phyloP scores from a whole-genome alignment of 352 stramenopile species.

The Pythium monospermum region DNA sequence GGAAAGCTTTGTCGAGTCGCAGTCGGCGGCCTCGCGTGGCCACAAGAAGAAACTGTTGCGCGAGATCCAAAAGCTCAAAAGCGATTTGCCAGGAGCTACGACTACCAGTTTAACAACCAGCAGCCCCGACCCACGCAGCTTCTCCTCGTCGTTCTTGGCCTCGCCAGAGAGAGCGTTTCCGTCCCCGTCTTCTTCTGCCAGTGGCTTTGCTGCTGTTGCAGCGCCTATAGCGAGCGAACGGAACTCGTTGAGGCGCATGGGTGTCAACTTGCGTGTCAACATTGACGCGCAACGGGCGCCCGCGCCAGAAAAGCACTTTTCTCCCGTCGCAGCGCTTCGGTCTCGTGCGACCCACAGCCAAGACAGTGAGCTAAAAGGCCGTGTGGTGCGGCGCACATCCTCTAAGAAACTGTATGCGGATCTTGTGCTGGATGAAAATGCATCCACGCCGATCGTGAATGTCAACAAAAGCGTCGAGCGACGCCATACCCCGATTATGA shows the following conservation, averaged over 20 bases:
- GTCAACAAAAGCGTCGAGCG: constrained; percentile 22
- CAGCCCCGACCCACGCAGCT: not conserved
- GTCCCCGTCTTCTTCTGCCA: not conserved
- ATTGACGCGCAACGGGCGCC: constrained; percentile 29
- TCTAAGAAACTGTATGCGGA: constrained; percentile 7
- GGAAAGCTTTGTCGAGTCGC: constrained; percentile 51
- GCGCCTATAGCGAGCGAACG: constrained; percentile 1
- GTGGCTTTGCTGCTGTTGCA: not conserved
- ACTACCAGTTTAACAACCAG: not conserved
- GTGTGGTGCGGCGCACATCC: constrained; percentile 15
- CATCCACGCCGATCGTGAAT: constrained; percentile 20
- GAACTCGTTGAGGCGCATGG: constrained; percentile 34
- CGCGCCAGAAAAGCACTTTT: constrained; percentile 25
- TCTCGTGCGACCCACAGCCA: constrained; percentile 32
- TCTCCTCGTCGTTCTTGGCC: not conserved
- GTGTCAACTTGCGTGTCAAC: constrained; percentile 53
- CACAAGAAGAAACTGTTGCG: constrained; percentile 78
- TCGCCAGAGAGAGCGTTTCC: not conserved
- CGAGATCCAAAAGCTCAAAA: constrained; percentile 72
- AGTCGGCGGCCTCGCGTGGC: constrained; percentile 42
- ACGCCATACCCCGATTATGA: not conserved
- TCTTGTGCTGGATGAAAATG: constrained; percentile 13
- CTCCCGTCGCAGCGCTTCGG: constrained; percentile 36
- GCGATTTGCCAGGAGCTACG: constrained; percentile 7
- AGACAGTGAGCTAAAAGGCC: constrained; percentile 24